phyloP scores from a whole-genome alignment of 164 flowering plant genomes.

The Akebia trifoliata region DNA sequence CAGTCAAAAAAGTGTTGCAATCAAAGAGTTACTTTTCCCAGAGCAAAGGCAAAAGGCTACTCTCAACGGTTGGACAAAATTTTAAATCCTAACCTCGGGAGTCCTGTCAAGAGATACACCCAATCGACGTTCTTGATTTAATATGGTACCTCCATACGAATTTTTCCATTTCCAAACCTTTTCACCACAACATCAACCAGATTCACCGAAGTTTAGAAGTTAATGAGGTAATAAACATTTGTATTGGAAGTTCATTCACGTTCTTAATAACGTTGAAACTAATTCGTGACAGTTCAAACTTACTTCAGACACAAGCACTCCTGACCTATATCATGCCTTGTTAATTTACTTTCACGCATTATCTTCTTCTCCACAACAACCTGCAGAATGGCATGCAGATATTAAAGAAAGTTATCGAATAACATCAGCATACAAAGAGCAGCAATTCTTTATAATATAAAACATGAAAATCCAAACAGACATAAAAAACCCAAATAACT shows the following conservation, averaged over 20 bases:
- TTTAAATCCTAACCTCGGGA: constrained; percentile 60
- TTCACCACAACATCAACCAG: constrained; percentile 13
- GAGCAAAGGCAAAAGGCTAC: background rate
- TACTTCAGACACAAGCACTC: constrained; percentile 84
- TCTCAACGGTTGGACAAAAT: too few relatives aligned
- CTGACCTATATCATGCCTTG: constrained; percentile 91
- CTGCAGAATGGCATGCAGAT: constrained; percentile 36
- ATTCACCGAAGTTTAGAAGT: background rate
- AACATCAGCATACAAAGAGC: too few relatives aligned
- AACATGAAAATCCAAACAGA: too few relatives aligned
- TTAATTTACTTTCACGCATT: constrained; percentile 74
- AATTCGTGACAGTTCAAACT: constrained; percentile 26
- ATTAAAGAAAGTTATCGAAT: constrained; percentile 2
- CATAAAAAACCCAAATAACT: too few relatives aligned
- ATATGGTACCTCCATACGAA: constrained; percentile 77
- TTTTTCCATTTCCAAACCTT: constrained; percentile 99
- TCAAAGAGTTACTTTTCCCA: too few relatives aligned
- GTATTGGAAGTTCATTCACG: background rate
- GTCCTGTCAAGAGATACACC: constrained; percentile 99
- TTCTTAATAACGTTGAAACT: constrained; percentile 1
- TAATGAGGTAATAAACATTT: background rate
- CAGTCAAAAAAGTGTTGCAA: too few relatives aligned
- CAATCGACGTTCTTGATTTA: constrained; percentile 69
- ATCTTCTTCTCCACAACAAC: constrained; percentile 97
- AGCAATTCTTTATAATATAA: too few relatives aligned